These are phyloP conservation scores for Tulasnella sp. DNA, from an alignment of 768 basidiomycete genomes.

Conservation along the genomic window DNA sequence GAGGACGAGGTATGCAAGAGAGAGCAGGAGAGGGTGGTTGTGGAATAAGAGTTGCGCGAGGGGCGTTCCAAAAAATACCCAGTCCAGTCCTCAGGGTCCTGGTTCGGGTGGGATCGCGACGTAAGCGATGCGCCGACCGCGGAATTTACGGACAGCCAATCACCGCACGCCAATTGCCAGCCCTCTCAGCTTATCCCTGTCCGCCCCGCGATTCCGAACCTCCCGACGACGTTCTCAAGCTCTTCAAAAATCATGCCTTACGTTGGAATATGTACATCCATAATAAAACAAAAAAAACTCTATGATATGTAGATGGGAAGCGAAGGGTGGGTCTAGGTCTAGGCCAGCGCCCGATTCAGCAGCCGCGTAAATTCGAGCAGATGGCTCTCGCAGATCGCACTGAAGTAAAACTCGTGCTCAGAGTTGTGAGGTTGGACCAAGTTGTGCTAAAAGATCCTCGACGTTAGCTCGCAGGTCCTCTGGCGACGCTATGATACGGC, in stretches of 20 bases:
- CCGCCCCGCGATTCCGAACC: neutral
- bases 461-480: neutral
- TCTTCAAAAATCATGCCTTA: neutral
- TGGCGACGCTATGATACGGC: neutral
- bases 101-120: neutral
- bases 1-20: neutral
- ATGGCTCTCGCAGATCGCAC: slow-evolving; percentile 66
- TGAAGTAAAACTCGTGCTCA: slow-evolving; percentile 85
- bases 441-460: slow-evolving; percentile 42
- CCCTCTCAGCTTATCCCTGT: neutral
- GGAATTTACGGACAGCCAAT: neutral
- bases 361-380: slow-evolving; percentile 24
- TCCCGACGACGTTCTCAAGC: neutral
- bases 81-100: neutral
- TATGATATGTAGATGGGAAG: neutral
- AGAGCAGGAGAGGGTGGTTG: neutral
- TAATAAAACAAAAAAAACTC: neutral
- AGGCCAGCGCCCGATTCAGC: slow-evolving; percentile 1
- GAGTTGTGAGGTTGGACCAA: slow-evolving; percentile 47
- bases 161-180: neutral
- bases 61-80: neutral
- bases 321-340: neutral
- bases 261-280: neutral
- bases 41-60: neutral
- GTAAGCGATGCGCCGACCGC: neutral